Conservation (phyloP, 2,329 filamentous ascomycete genomes). For the Colletotrichum eleusines region DNA sequence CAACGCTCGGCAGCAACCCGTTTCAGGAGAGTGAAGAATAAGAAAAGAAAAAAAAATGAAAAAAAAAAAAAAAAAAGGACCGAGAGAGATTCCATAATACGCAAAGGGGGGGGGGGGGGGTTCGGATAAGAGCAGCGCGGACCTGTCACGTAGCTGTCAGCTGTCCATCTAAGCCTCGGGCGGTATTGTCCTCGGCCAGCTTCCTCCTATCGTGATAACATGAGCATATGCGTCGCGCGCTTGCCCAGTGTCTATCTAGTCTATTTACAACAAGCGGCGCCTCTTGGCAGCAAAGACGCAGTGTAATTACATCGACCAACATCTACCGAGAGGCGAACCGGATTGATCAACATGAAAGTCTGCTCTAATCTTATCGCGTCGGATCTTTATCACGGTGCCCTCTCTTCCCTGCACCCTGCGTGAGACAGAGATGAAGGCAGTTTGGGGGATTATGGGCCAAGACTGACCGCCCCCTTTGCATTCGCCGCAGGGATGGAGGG, state of each 20-base stretch:
- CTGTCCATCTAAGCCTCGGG: no score
- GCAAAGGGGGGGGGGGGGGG: no score
- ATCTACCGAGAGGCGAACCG: not conserved
- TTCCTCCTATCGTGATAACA: not conserved
- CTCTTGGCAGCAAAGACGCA: constrained; percentile 25
- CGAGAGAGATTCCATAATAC: not conserved
- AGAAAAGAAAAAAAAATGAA: constrained; percentile 3
- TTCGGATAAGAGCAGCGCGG: not conserved
- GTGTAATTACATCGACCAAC: no score
- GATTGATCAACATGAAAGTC: constrained; percentile 16
- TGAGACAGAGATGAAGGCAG: constrained; percentile 32
- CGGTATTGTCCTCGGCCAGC: not conserved
- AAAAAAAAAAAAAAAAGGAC: not conserved
- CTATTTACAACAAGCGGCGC: constrained; percentile 10
- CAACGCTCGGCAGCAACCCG: constrained; percentile 13
- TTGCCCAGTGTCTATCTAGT: not conserved
- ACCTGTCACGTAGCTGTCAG: not conserved
- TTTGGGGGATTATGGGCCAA: constrained; percentile 25
- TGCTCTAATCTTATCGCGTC: not conserved
- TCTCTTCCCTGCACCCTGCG: not conserved
- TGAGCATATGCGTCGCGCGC: not conserved
- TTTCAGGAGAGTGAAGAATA: constrained; percentile 3
- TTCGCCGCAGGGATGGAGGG: constrained; percentile 16
- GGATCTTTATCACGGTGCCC: not conserved
- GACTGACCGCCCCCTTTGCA: constrained; percentile 14